Percentiles rank a stretch among this genome's conserved stretches.
These are phyloP conservation scores for Xylariomycetidae sp. DNA, from an alignment of 2,329 filamentous ascomycete species.

Conservation along the genomic window DNA sequence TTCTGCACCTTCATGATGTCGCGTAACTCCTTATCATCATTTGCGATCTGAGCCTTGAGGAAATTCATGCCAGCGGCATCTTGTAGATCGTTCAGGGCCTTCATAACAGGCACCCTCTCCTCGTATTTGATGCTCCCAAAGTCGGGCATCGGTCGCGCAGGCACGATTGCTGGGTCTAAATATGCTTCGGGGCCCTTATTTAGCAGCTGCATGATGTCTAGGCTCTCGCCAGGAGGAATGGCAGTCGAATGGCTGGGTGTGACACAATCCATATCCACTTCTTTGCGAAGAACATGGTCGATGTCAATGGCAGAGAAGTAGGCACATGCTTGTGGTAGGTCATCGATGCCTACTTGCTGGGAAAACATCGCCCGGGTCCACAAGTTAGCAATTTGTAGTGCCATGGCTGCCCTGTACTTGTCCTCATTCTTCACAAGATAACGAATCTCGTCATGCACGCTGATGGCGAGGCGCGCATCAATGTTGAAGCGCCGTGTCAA, in stretches of 20 bases:
- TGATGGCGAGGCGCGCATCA: conserved; percentile 80
- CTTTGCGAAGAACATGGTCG: conserved; percentile 91
- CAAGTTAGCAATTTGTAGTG: conserved; percentile 86
- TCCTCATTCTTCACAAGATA: conserved; percentile 85
- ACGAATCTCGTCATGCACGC: conserved; percentile 95
- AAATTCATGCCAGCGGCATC: conserved; percentile 53
- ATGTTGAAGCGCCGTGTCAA: conserved; percentile 81
- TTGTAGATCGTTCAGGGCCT: conserved; percentile 51
- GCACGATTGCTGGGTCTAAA: conserved; percentile 61
- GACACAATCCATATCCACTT: conserved; percentile 96
- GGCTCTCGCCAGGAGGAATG: conserved; percentile 79
- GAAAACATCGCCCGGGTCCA: conserved; percentile 98
- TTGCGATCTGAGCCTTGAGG: conserved; percentile 79
- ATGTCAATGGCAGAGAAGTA: conserved; percentile 96
- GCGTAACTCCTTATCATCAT: conserved; percentile 66
- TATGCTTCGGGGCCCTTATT: conserved; percentile 63
- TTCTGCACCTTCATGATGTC: conserved; percentile 62
- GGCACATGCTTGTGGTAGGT: conserved; percentile 88
- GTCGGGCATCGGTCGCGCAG: conserved; percentile 48
- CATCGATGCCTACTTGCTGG: conserved; percentile 93
- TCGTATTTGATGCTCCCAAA: conserved; percentile 63
- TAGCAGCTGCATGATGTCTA: conserved; percentile 79
- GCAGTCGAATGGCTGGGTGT: conserved; percentile 78
- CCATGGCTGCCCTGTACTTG: conserved; percentile 85
- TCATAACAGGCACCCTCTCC: conserved; percentile 75